These are phyloP conservation scores for Phytophthora pisi DNA, from an alignment of 352 stramenopile species.

Conservation along the genomic window DNA sequence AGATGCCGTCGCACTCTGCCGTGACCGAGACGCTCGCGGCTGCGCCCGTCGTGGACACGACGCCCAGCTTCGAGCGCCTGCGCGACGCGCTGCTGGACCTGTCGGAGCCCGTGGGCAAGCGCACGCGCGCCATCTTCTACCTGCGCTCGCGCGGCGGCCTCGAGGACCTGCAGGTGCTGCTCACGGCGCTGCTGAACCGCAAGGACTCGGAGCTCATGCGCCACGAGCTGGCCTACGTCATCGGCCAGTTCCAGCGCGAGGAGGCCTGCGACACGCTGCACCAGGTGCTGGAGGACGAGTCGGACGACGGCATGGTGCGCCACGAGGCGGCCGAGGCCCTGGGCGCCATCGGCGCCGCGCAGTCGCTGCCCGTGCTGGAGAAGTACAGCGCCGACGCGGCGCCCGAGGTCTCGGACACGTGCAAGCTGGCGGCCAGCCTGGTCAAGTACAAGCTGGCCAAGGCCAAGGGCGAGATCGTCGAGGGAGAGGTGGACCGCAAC, in stretches of 20 bases:
- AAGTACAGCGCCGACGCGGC: slow-evolving; percentile 76
- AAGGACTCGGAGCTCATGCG: slow-evolving; percentile 94
- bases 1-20: slow-evolving; percentile 30
- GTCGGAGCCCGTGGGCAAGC: slow-evolving; percentile 85
- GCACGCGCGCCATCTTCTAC: slow-evolving; percentile 93
- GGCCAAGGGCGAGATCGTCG: slow-evolving; percentile 49
- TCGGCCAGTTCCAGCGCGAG: slow-evolving; percentile 97
- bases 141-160: slow-evolving; percentile 82
- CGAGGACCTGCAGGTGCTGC: slow-evolving; percentile 79
- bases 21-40: slow-evolving; percentile 24
- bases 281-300: slow-evolving; percentile 79
- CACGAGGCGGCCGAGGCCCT: slow-evolving; percentile 97
- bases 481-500: slow-evolving; percentile 80
- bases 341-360: slow-evolving; percentile 92
- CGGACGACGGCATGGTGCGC: slow-evolving; percentile 92
- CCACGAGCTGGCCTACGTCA: slow-evolving; percentile 98
- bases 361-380: slow-evolving; percentile 88
- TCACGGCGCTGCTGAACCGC: slow-evolving; percentile 82
- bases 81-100: slow-evolving; percentile 75
- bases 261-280: slow-evolving; percentile 80
- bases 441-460: slow-evolving; percentile 91
- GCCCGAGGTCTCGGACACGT: slow-evolving; percentile 96
- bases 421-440: slow-evolving; percentile 91
- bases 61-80: slow-evolving; percentile 68
- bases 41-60: slow-evolving; percentile 15